Percentiles rank a stretch among this genome's conserved stretches.
These are phyloP conservation scores for Blakeslea trispora DNA, from an alignment of 371 early-diverging fungal genomes.

Conservation along the genomic window DNA sequence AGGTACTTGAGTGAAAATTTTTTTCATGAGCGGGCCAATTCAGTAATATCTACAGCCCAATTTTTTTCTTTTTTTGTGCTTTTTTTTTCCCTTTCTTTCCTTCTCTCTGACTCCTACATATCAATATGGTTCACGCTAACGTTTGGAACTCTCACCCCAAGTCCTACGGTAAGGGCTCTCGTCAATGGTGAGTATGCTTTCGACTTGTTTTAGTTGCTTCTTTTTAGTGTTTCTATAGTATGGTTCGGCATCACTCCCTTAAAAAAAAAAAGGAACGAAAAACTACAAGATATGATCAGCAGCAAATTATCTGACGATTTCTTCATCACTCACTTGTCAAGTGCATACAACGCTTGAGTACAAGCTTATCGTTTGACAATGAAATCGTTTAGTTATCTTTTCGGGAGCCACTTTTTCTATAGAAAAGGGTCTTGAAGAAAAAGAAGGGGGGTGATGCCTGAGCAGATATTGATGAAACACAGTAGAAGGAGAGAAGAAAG, in stretches of 20 bases:
- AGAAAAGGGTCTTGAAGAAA: no score
- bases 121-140: conserved; percentile 87
- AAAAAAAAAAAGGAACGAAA: neutral
- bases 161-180: conserved; percentile 97
- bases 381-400: neutral
- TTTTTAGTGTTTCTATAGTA: neutral
- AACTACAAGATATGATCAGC: no score
- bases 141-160: conserved; percentile 97
- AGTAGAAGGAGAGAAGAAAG: conserved; percentile 1
- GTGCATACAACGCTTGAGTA: no score
- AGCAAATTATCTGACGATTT: no score
- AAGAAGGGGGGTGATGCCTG: no score
- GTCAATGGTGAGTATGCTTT: conserved; percentile 78
- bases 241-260: neutral
- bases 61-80: conserved; percentile 6
- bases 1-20: neutral
- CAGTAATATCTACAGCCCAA: neutral
- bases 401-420: no score
- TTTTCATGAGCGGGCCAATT: neutral
- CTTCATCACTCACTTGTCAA: no score
- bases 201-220: neutral
- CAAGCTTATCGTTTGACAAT: neutral
- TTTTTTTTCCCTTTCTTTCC: conserved; percentile 27
- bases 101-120: conserved; percentile 19
- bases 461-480: no score